Evolutionary conservation across 495 filamentous ascomycete species (phyloP).

Genomic region (Cercophora scortea): DNA sequence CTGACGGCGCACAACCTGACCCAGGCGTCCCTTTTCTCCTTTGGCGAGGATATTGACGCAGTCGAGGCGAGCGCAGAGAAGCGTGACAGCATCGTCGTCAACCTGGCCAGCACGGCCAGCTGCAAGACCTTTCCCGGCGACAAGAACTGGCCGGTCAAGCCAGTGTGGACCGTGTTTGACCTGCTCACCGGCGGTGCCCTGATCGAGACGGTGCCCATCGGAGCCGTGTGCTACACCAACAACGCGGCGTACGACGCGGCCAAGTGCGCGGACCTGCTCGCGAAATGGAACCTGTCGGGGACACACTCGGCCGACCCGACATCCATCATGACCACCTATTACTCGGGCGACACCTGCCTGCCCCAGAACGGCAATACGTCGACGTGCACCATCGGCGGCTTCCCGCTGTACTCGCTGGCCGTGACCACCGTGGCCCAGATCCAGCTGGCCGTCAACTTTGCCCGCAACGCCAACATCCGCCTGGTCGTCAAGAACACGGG

Average conservation of each 20-base stretch:
- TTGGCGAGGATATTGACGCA: background rate
- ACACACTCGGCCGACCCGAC: constrained; percentile 32
- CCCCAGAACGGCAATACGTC: constrained; percentile 36
- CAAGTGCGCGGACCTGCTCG: constrained; percentile 30
- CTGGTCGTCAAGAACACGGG: constrained; percentile 63
- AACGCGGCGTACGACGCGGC: constrained; percentile 39
- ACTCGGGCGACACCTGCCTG: constrained; percentile 39
- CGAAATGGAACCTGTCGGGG: constrained; percentile 19
- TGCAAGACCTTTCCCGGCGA: constrained; percentile 50
- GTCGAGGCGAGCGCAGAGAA: background rate
- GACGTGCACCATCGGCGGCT: constrained; percentile 52
- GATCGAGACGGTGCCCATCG: constrained; percentile 49
- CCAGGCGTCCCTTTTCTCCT: background rate
- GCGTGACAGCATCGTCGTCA: background rate
- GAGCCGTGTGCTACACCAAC: constrained; percentile 45
- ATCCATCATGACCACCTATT: constrained; percentile 44
- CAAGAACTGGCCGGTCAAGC: constrained; percentile 30
- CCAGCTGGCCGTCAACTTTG: constrained; percentile 56
- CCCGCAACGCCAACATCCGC: constrained; percentile 47
- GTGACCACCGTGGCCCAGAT: constrained; percentile 50
- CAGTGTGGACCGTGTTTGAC: constrained; percentile 38
- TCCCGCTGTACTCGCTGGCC: constrained; percentile 51
- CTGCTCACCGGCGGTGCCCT: constrained; percentile 40
- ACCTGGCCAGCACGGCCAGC: background rate
- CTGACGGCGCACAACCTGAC: background rate